Conservation (phyloP, 129 eudicot genomes). For the Artemisia annua region DNA sequence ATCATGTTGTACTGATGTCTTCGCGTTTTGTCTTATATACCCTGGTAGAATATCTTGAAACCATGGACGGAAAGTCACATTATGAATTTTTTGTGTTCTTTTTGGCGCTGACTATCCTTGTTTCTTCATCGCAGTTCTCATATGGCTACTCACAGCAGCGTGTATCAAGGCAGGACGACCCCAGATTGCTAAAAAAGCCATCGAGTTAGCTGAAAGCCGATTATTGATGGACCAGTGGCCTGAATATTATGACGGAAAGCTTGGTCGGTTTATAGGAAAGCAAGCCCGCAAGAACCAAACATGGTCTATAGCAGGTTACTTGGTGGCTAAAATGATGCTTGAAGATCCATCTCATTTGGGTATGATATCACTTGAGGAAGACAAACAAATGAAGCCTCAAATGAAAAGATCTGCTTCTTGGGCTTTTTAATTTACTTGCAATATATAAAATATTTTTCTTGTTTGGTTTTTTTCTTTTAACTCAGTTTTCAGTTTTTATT, state of each 20-base stretch:
- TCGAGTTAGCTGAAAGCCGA: slow-evolving; percentile 71
- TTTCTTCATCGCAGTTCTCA: slow-evolving; percentile 49
- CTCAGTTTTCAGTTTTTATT: slow-evolving; percentile 5
- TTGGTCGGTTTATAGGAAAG: slow-evolving; percentile 78
- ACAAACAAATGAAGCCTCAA: slow-evolving; percentile 81
- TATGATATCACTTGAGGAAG: slow-evolving; percentile 93
- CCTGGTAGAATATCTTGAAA: too few species aligned
- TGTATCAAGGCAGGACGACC: slow-evolving; percentile 91
- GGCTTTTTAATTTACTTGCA: slow-evolving; percentile 49
- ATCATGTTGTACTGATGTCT: neutral
- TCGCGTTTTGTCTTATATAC: neutral
- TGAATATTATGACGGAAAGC: slow-evolving; percentile 88
- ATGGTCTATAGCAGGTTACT: slow-evolving; percentile 93
- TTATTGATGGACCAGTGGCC: slow-evolving; percentile 86
- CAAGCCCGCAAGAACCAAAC: slow-evolving; percentile 92
- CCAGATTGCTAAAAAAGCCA: slow-evolving; percentile 77
- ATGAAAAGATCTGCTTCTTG: slow-evolving; percentile 92
- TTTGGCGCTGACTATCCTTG: neutral
- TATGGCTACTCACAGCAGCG: slow-evolving; percentile 93
- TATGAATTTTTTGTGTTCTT: neutral
- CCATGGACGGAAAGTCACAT: too few species aligned
- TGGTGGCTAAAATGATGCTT: slow-evolving; percentile 96
- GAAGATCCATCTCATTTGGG: slow-evolving; percentile 97
- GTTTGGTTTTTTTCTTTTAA: neutral
- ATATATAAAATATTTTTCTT: slow-evolving; percentile 12